Evolutionary conservation across 75 land plant genomes (phyloP).

Genomic region (Sequoia sempervirens): DNA sequence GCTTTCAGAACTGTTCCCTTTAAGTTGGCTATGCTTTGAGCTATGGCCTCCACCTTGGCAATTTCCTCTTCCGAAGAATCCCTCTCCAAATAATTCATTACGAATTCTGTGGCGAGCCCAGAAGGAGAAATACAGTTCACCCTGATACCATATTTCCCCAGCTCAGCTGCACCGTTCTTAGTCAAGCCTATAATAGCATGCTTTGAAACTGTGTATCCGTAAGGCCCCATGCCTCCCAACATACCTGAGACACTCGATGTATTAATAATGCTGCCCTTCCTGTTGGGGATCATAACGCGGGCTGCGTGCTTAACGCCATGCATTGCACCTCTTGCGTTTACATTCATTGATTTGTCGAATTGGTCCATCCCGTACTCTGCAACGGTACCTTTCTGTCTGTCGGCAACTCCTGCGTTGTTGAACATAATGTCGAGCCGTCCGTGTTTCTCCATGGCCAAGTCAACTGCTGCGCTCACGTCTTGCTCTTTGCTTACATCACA

Average conservation of each 20-base stretch:
- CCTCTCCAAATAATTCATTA: too few relatives aligned
- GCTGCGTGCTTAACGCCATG: too few relatives aligned
- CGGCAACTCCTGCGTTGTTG: conserved; percentile 60
- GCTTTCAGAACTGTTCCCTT: background rate
- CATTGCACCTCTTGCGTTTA: too few relatives aligned
- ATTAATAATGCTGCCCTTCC: too few relatives aligned
- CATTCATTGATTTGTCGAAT: conserved; percentile 20
- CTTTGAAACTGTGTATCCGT: conserved; percentile 11
- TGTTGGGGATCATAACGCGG: too few relatives aligned
- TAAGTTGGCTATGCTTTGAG: background rate
- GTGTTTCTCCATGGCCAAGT: conserved; percentile 31
- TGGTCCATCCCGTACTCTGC: conserved; percentile 36
- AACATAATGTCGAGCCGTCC: conserved; percentile 54
- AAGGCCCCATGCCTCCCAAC: background rate
- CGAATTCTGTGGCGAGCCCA: background rate
- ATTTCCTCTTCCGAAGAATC: background rate
- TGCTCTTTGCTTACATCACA: conserved; percentile 50
- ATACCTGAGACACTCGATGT: background rate
- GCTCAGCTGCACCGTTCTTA: conserved; percentile 6
- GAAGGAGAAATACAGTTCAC: conserved; percentile 12
- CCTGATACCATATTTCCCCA: conserved; percentile 2
- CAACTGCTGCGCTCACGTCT: conserved; percentile 37
- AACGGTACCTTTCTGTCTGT: conserved; percentile 19
- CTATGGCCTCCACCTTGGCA: background rate
- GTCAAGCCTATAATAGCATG: conserved; percentile 14